Conservation (phyloP, 768 basidiomycete species). For the Fistulinella prunicolor region DNA sequence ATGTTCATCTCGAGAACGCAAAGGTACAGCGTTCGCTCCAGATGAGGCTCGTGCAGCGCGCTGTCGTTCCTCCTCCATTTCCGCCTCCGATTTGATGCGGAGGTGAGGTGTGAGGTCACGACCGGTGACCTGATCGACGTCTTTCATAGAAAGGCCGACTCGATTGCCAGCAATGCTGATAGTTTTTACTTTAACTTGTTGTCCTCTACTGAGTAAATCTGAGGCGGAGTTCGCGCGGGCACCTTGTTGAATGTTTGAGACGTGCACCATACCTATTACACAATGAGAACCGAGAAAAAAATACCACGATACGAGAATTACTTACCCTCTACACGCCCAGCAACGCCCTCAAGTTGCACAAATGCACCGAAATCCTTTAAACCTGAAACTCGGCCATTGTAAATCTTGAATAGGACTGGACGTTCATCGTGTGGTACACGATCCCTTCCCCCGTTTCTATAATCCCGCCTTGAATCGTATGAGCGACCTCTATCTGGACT, state of each 20-base stretch:
- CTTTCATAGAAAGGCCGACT: slow-evolving; percentile 92
- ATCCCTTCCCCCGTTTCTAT: slow-evolving; percentile 39
- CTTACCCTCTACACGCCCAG: slow-evolving; percentile 86
- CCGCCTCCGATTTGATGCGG: slow-evolving; percentile 90
- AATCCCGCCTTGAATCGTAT: slow-evolving; percentile 40
- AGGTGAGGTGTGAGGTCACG: slow-evolving; percentile 93
- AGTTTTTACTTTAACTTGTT: slow-evolving; percentile 92
- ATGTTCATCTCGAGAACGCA: slow-evolving; percentile 52
- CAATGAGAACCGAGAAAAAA: slow-evolving; percentile 4
- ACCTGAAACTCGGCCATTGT: slow-evolving; percentile 79
- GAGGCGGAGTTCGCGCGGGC: slow-evolving; percentile 82
- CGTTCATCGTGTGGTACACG: slow-evolving; percentile 60
- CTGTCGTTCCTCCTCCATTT: slow-evolving; percentile 78
- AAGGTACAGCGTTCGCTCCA: slow-evolving; percentile 85
- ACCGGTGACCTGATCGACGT: slow-evolving; percentile 90
- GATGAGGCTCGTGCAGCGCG: slow-evolving; percentile 62
- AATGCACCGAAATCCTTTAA: slow-evolving; percentile 97
- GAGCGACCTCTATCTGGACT: slow-evolving; percentile 62
- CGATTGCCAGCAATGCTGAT: slow-evolving; percentile 86
- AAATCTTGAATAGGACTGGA: slow-evolving; percentile 93
- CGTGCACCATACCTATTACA: slow-evolving; percentile 87
- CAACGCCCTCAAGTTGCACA: slow-evolving; percentile 82
- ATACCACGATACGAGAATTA: slow-evolving; percentile 1
- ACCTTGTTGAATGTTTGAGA: slow-evolving; percentile 86
- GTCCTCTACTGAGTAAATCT: slow-evolving; percentile 82